Percentiles rank a stretch among this genome's conserved stretches.
phyloP scores from a whole-genome alignment of 345 rosid species.

The Rhizophora apiculata region DNA sequence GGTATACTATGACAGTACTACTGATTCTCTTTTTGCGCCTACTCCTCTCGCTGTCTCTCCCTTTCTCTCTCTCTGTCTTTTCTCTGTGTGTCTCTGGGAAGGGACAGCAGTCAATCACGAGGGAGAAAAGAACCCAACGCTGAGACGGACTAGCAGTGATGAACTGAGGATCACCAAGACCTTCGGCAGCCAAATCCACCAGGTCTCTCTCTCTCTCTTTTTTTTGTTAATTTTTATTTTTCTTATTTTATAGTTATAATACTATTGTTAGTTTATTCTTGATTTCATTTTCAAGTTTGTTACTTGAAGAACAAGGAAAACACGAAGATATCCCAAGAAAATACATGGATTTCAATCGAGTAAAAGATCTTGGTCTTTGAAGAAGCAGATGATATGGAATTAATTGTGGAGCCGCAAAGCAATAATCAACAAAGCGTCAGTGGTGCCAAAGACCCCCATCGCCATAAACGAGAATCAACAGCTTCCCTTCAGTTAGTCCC shows the following conservation, averaged over 20 bases:
- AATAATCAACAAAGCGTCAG: slow-evolving; percentile 16
- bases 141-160: slow-evolving; percentile 22
- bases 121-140: slow-evolving; percentile 27
- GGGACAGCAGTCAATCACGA: slow-evolving; percentile 34
- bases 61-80: neutral
- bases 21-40: slow-evolving; percentile 12
- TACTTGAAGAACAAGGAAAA: slow-evolving; percentile 4
- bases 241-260: neutral
- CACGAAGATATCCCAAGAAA: neutral
- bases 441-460: slow-evolving; percentile 11
- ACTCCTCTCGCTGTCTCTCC: neutral
- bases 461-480: slow-evolving; percentile 34
- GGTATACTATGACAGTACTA: neutral
- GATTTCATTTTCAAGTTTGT: neutral
- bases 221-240: neutral
- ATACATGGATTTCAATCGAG: slow-evolving; percentile 6
- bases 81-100: neutral
- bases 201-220: neutral
- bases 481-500: slow-evolving; percentile 33
- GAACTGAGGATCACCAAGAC: slow-evolving; percentile 9
- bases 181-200: neutral
- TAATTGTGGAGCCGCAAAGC: slow-evolving; percentile 31
- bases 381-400: slow-evolving; percentile 9
- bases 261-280: neutral
- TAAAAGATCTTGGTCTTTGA: neutral